Base-by-base conservation (phyloP, 768 basidiomycete genomes). In the Lentinula sp. region DNA sequence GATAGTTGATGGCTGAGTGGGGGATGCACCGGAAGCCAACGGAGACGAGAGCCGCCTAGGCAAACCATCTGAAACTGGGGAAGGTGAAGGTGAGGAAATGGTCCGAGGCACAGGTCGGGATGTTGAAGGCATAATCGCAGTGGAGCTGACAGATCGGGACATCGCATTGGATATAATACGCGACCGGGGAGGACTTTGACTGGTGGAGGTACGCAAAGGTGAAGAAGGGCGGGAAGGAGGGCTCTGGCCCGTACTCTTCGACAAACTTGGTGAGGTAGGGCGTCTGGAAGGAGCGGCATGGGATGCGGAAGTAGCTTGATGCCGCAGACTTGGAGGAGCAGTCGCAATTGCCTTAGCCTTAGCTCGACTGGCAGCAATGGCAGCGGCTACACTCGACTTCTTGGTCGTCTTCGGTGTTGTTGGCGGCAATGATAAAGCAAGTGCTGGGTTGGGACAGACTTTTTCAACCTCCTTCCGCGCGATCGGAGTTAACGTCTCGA, bases 361-460 rank as follows among this genome's bases (percentile, higher is more conserved):
- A 15, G 89, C 91, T 23, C 93, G 83, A 69, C 90, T 95, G 21
- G 94, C 93, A 43, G 94, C 94, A 66, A 95, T 91, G 23, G 91
- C 85, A 8, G 93, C 91, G 43, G 91, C 88, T 59, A 95, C 78
- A 61, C 91, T 92, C 49, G 84, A 84, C 72, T 94, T 94, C 75
- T 93, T 94, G 57, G 72, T 71, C 57, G 71, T 74, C 55, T 83
- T 83, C 15, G 88, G 84, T 7, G 83, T 82, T 2, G 78, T 71
- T 2, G 81, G 78, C 34, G 80, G 74, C 28, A 78, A 69, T 0
- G 78, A 66, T 40, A 67, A 68, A 28, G 74, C 74, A 18, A 78
- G 65, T 43, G 77, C 75, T 4, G 83, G 82, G 66, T 83, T 77
- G 1, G 93, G 92, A 65, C 93, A 92, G 2, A 76, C 84, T 74